Base-by-base conservation (phyloP, 257 asterid species). In the Lycium barbarum region DNA sequence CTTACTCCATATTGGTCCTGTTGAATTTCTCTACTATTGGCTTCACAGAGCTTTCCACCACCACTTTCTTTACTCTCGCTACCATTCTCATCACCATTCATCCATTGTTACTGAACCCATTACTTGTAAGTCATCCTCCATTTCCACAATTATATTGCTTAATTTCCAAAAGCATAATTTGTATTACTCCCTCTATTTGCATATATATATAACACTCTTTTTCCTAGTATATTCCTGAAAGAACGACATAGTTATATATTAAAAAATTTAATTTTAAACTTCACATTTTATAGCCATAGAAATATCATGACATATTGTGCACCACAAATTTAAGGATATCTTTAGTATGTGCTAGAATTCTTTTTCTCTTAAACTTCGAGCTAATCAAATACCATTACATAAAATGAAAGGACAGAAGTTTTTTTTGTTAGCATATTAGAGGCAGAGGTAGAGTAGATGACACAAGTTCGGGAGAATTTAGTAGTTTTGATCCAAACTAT, bases 71-170 rank as follows among this genome's bases (percentile, higher is more conserved):
- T 96, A 96, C 88, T 90, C 98, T 2, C 95, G 98, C 83, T 94
- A 96, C 91, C 99, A 96, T 57, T 91, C 94, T 67, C 99, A 96
- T 87, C 99, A 96, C 89, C 99, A 96, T 86, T 91, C 99, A 57
- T 96, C 99, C 86, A 88, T 96, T 35, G 99, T 85, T 80, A 96
- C 99, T 4, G 98, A 93, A 85, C 99, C 99, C 65, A 94, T 96
- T 22, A 96, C 99, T 9, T 94, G 99, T 96, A 89, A 86, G 92
- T 26, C 3, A 14, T 58, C 17, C 10, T 17, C 36, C 76, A 13
- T 12, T 36, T 5, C 76, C 11, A 4, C 36, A 49, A 1, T 47
- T 35, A 20, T 12, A 45, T 18, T 43, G 68, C 6, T 73, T 58
- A 26, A 35, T 20, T 38, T 43, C 14, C 26, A 8, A 49, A 4